Base-by-base conservation (phyloP, 78 protist genomes). In the Monosiga brevicollis region DNA sequence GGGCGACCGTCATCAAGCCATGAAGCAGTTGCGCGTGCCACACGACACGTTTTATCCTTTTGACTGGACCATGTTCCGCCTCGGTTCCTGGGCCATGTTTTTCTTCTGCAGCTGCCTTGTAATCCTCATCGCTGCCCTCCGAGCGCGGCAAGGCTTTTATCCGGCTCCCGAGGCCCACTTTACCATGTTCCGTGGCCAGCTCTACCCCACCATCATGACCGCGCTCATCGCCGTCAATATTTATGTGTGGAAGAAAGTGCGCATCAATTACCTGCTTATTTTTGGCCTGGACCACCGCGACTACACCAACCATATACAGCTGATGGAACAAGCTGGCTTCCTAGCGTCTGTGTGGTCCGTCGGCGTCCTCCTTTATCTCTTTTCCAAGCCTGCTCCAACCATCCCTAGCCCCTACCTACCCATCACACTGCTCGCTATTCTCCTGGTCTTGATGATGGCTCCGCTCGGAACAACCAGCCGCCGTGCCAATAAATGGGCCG, bases 211-310 rank as follows among this genome's bases (percentile, higher is more conserved):
- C 38, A 1, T 42, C 77, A 38, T 74, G 11, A 10, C 34, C 37
- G 29, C 78, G 81, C 54, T 73, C 36, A 25, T 75, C 20, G 86
- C 71, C 39, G 22, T 73, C 86, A 43, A 83, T 39, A 49, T 78
- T 38, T 76, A 37, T 40, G 38, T 41, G 34, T 84, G 82, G 83
- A 1, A 20, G 34, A 78, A 23, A 54, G 10, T 3, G 1, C 15
- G 55, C 49, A 37, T 84, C 76, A 84, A 84, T 78, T 78, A 78
- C 34, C 54, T 35, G 78, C 76, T 76, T 55, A 78, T 84, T 26
- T 84, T 84, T 2, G 76, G 78, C 37, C 23, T 26, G 38, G 34
- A 34, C 35, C 73, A 83, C 34, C 37, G 25, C 6, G 37, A 9
- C 70, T 25, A 49, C 77, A 34, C 82, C 54, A 79, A 10, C 72